These are phyloP conservation scores for Tetracladium marchalianum DNA, from an alignment of 495 filamentous ascomycete genomes.

Conservation along the genomic window DNA sequence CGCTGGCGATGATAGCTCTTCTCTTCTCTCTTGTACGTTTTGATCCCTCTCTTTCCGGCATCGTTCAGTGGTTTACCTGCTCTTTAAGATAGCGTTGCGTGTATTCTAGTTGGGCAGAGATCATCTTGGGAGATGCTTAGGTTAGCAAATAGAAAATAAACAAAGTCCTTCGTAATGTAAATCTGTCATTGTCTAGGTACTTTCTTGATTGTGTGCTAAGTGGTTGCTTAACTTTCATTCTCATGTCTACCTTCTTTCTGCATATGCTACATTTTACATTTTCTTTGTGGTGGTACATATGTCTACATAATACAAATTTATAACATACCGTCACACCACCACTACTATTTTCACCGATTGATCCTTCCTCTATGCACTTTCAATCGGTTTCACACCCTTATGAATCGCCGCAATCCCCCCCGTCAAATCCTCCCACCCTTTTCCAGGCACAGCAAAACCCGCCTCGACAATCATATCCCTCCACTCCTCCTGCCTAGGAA, in stretches of 20 bases:
- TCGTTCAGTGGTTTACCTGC: constrained; percentile 13
- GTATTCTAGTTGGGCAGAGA: constrained; percentile 21
- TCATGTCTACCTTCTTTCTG: neutral
- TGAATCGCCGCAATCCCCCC: constrained; percentile 91
- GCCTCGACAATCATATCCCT: constrained; percentile 78
- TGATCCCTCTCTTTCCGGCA: constrained; percentile 17
- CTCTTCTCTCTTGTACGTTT: constrained; percentile 20
- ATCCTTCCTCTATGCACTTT: neutral
- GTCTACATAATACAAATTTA: neutral
- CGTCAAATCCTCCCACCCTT: constrained; percentile 80
- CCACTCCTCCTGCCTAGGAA: constrained; percentile 79
- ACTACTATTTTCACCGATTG: neutral
- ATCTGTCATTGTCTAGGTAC: neutral
- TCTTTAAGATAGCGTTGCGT: constrained; percentile 20
- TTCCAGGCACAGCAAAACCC: constrained; percentile 75
- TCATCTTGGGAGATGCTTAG: constrained; percentile 12
- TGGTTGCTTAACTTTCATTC: neutral
- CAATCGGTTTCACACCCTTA: constrained; percentile 83
- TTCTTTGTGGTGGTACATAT: neutral
- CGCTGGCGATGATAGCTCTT: constrained; percentile 19
- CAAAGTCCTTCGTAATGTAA: constrained; percentile 9
- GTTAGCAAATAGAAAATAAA: constrained; percentile 20
- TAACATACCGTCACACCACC: neutral
- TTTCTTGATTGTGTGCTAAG: too few species aligned
- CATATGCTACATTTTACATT: neutral